Conservation (phyloP, 1,284 basidiomycete genomes). For the Apiotrichum veenhuisii region DNA sequence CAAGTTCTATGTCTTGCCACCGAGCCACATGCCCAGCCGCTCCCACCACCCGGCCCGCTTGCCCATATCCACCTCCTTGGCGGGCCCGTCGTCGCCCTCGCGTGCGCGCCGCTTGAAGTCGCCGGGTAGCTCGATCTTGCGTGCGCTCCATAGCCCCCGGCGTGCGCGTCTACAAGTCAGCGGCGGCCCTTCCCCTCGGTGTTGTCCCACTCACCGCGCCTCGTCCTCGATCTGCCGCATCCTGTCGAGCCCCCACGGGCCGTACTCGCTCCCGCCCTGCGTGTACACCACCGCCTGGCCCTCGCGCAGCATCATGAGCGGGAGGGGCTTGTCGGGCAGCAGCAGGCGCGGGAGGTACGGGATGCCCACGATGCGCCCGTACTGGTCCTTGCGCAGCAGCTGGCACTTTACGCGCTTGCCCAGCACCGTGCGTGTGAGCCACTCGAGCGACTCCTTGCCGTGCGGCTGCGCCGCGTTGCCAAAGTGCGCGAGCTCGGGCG, state of each 20-base stretch:
- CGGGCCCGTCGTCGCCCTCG: slow-evolving; percentile 14
- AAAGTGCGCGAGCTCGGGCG: slow-evolving; percentile 79
- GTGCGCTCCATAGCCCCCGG: slow-evolving; percentile 68
- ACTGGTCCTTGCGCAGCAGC: slow-evolving; percentile 71
- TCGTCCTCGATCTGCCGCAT: slow-evolving; percentile 60
- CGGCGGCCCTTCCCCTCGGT: neutral
- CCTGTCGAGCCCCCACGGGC: slow-evolving; percentile 60
- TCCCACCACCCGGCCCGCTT: slow-evolving; percentile 9
- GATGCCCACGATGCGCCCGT: slow-evolving; percentile 68
- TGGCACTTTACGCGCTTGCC: slow-evolving; percentile 56
- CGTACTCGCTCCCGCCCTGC: slow-evolving; percentile 73
- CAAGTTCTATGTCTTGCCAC: slow-evolving; percentile 13
- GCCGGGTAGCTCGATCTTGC: slow-evolving; percentile 62
- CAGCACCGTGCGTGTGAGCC: slow-evolving; percentile 61
- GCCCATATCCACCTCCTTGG: neutral
- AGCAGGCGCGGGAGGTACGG: slow-evolving; percentile 51
- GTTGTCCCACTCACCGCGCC: slow-evolving; percentile 70
- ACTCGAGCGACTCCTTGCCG: slow-evolving; percentile 64
- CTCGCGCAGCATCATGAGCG: slow-evolving; percentile 70
- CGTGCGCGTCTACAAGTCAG: slow-evolving; percentile 51
- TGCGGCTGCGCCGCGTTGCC: slow-evolving; percentile 71
- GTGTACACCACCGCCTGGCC: slow-evolving; percentile 73
- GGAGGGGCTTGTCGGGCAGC: slow-evolving; percentile 58
- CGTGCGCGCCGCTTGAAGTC: slow-evolving; percentile 68
- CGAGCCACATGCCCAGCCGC: slow-evolving; percentile 14